Evolutionary conservation across 805 yeast species (phyloP).

Genomic region (Candida tibetensis): DNA sequence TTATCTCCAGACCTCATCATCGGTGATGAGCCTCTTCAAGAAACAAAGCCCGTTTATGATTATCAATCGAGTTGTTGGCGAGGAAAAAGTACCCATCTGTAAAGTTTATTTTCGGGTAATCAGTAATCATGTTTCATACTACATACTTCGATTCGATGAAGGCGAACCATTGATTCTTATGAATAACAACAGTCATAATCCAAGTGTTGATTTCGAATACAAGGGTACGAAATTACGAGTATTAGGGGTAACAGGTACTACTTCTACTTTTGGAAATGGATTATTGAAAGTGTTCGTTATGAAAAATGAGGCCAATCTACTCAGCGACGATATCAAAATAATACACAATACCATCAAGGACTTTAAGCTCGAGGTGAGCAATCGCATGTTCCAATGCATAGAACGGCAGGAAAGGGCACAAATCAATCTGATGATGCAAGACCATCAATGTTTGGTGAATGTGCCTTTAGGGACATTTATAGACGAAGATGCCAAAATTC

Average conservation of each 20-base stretch:
- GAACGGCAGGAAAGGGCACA: constrained; percentile 18
- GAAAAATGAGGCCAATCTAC: constrained; percentile 14
- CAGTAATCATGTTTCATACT: constrained; percentile 27
- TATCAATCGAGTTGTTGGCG: constrained; percentile 13
- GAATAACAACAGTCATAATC: constrained; percentile 29
- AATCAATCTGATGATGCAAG: constrained; percentile 18
- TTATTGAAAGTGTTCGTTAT: constrained; percentile 23
- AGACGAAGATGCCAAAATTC: constrained; percentile 24
- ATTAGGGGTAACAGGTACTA: constrained; percentile 31
- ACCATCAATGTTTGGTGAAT: constrained; percentile 17
- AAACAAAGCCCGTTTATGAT: constrained; percentile 30
- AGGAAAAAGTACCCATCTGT: constrained; percentile 22
- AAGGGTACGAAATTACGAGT: constrained; percentile 28
- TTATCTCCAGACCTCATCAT: constrained; percentile 19
- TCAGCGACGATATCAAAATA: constrained; percentile 19
- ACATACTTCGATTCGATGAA: constrained; percentile 21
- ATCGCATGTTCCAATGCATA: constrained; percentile 19
- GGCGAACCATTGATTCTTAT: constrained; percentile 19
- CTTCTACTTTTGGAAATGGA: constrained; percentile 35
- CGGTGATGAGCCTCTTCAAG: constrained; percentile 24
- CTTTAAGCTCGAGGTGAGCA: constrained; percentile 11
- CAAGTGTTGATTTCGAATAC: constrained; percentile 28
- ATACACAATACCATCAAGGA: constrained; percentile 9
- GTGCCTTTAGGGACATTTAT: constrained; percentile 30
- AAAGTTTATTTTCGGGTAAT: constrained; percentile 29